These are phyloP conservation scores for Cenchrus fungigraminus DNA, from an alignment of 176 grass and related monocot species.

Conservation along the genomic window DNA sequence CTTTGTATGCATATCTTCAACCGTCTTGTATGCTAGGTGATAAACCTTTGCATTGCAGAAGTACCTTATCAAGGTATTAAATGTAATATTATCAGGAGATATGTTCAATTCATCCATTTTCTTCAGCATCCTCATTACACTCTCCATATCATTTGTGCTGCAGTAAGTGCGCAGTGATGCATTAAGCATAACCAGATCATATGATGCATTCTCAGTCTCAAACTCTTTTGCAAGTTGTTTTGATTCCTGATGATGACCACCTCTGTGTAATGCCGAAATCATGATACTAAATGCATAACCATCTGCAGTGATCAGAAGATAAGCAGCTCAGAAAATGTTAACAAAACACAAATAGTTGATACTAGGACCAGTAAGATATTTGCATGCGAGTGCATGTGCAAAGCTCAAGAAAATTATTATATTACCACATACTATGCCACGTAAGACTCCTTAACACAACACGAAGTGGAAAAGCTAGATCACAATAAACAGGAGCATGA, in stretches of 20 bases:
- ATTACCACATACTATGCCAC: not conserved
- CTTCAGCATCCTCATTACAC: slow-evolving; percentile 83
- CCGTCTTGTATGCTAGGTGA: slow-evolving; percentile 86
- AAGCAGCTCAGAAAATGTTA: slow-evolving; percentile 19
- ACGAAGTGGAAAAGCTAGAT: not conserved
- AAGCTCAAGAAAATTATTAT: slow-evolving; percentile 19
- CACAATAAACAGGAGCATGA: not conserved
- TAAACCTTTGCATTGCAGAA: slow-evolving; percentile 83
- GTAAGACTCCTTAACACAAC: not conserved
- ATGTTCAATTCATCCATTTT: slow-evolving; percentile 89
- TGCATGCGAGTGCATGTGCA: not conserved
- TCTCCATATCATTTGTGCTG: slow-evolving; percentile 83
- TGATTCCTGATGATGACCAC: slow-evolving; percentile 69
- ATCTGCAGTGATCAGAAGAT: slow-evolving; percentile 69
- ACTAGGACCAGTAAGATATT: slow-evolving; percentile 12
- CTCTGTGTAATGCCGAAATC: slow-evolving; percentile 89
- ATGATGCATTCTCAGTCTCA: slow-evolving; percentile 70
- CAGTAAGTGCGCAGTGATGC: slow-evolving; percentile 88
- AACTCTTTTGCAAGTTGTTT: slow-evolving; percentile 92
- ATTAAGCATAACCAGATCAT: slow-evolving; percentile 97
- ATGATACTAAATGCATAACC: slow-evolving; percentile 95
- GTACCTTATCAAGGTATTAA: slow-evolving; percentile 95
- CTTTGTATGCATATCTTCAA: slow-evolving; percentile 95
- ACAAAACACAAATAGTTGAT: slow-evolving; percentile 11
- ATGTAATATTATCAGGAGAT: slow-evolving; percentile 87